A percentile compares a stretch with the other conserved stretches of the same genome.
Evolutionary conservation across 441 rosid species (phyloP).

Genomic region (Macaranga tanarius): DNA sequence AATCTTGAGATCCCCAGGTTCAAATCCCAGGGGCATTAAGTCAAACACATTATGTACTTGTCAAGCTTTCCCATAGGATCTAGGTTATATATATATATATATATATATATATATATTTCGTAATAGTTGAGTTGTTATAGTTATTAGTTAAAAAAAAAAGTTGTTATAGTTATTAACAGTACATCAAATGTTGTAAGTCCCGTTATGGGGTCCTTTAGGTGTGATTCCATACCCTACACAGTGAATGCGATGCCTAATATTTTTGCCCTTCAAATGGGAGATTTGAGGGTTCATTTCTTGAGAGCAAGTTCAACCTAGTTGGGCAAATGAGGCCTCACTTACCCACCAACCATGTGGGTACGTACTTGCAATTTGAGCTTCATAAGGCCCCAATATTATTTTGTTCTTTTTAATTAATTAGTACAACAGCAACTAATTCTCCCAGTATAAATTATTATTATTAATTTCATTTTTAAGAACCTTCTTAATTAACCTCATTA

Average conservation of each 20-base stretch:
- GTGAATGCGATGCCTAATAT: neutral
- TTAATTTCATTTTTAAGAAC: too few relatives aligned
- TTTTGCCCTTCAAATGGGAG: neutral
- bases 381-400: neutral
- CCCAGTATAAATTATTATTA: too few relatives aligned
- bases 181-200: too few relatives aligned
- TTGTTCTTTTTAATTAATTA: neutral
- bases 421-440: neutral
- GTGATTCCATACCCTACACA: neutral
- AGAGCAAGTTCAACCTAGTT: neutral
- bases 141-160: too few relatives aligned
- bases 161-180: too few relatives aligned
- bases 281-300: constrained; percentile 1
- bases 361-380: neutral
- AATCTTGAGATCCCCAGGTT: too few relatives aligned
- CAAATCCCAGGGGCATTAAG: too few relatives aligned
- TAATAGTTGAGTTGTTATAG: too few relatives aligned
- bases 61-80: too few relatives aligned
- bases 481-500: neutral
- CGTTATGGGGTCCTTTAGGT: constrained; percentile 13
- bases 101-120: too few relatives aligned
- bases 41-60: too few relatives aligned
- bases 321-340: neutral
- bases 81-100: too few relatives aligned
- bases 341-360: constrained; percentile 5